These are phyloP conservation scores for Thelonectria discophora DNA, from an alignment of 2,329 filamentous ascomycete species.

Conservation along the genomic window DNA sequence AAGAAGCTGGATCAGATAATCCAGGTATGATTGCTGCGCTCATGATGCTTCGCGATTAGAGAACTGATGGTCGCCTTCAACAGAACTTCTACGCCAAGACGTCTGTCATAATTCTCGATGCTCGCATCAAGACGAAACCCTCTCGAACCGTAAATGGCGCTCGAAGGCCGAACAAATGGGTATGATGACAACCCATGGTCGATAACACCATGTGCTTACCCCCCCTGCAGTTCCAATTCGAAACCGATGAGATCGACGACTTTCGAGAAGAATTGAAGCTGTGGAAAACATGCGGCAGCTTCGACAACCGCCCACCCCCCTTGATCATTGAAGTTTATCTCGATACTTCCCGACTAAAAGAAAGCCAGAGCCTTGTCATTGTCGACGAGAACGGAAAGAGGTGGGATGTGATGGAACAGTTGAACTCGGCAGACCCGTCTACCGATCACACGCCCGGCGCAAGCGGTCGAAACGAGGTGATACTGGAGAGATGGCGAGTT, in stretches of 20 bases:
- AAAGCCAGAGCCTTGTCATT: slow-evolving; percentile 86
- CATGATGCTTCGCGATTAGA: background rate
- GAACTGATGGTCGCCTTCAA: slow-evolving; percentile 23
- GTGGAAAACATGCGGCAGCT: slow-evolving; percentile 83
- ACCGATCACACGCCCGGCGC: slow-evolving; percentile 56
- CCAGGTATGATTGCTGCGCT: slow-evolving; percentile 65
- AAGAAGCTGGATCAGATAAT: slow-evolving; percentile 93
- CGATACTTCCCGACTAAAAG: slow-evolving; percentile 79
- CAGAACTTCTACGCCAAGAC: slow-evolving; percentile 94
- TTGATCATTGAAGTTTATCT: slow-evolving; percentile 92
- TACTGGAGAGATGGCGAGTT: slow-evolving; percentile 91
- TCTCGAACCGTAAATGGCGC: slow-evolving; percentile 51
- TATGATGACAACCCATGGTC: slow-evolving; percentile 54
- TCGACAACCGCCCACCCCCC: slow-evolving; percentile 80
- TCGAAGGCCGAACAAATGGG: slow-evolving; percentile 85
- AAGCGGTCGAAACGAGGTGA: slow-evolving; percentile 69
- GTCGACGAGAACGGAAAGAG: slow-evolving; percentile 89
- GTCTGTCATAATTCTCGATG: slow-evolving; percentile 82
- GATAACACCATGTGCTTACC: slow-evolving; percentile 24
- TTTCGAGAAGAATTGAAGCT: slow-evolving; percentile 81
- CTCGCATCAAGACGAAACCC: slow-evolving; percentile 75
- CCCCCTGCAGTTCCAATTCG: slow-evolving; percentile 82
- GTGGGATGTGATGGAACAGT: slow-evolving; percentile 88
- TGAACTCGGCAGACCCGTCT: slow-evolving; percentile 70
- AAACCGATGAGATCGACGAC: slow-evolving; percentile 90